These are phyloP conservation scores for Cordyceps militaris DNA, from an alignment of 2,329 filamentous ascomycete species.

Conservation along the genomic window DNA sequence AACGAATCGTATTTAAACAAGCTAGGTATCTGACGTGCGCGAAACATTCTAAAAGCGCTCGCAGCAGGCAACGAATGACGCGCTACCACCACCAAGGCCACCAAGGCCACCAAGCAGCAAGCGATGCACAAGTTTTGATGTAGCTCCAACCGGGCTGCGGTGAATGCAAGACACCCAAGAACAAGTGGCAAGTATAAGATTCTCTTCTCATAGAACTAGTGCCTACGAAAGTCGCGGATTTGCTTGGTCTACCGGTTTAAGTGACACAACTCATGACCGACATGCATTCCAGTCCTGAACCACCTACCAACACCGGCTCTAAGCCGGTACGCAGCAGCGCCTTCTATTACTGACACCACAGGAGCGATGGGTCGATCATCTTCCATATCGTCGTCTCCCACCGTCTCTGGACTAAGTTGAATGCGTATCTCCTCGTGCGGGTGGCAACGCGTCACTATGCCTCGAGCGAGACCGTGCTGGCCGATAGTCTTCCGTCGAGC, in stretches of 20 bases:
- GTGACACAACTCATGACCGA: neutral
- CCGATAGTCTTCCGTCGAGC: conserved; percentile 1
- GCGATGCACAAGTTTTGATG: neutral
- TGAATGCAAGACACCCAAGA: neutral
- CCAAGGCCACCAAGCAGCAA: neutral
- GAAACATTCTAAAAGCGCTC: neutral
- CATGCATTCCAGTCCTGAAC: neutral
- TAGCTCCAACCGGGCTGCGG: neutral
- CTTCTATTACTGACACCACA: neutral
- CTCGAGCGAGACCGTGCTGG: conserved; percentile 6
- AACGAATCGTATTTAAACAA: neutral
- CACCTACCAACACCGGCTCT: neutral
- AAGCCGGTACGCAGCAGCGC: neutral
- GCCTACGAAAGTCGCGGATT: neutral
- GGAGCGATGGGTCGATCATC: neutral
- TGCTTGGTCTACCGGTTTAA: neutral
- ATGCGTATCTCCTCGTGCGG: neutral
- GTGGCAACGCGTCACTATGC: neutral
- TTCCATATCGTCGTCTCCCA: neutral
- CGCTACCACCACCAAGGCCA: neutral
- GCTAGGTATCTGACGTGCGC: neutral
- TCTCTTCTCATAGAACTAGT: neutral
- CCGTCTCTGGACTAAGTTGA: neutral
- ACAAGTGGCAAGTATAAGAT: neutral
- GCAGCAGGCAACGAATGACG: neutral